Evolutionary conservation across 495 filamentous ascomycete species (phyloP).

Genomic region (Acidiella bohemica): DNA sequence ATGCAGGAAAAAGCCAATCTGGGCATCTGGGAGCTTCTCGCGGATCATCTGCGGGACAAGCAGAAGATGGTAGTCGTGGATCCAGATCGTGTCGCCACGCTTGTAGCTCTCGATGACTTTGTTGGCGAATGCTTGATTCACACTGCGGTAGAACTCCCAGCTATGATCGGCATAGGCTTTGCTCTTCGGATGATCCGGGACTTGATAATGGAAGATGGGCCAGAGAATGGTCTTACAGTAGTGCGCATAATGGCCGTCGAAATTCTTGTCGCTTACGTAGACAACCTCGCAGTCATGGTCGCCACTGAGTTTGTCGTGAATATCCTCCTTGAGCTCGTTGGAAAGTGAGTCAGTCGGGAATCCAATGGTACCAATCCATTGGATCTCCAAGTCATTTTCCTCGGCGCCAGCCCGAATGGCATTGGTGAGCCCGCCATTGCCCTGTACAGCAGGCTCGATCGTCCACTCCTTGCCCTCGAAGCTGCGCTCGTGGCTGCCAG

Average conservation of each 20-base stretch:
- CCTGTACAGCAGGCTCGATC: conserved; percentile 72
- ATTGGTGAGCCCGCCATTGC: conserved; percentile 81
- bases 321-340: conserved; percentile 57
- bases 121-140: conserved; percentile 84
- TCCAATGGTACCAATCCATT: conserved; percentile 82
- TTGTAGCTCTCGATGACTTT: conserved; percentile 67
- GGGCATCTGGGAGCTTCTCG: conserved; percentile 69
- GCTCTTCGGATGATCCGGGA: conserved; percentile 90
- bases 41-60: conserved; percentile 87
- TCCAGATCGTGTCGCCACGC: conserved; percentile 77
- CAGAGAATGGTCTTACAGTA: conserved; percentile 59
- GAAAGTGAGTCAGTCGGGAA: conserved; percentile 78
- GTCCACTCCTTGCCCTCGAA: conserved; percentile 62
- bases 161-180: conserved; percentile 95
- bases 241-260: conserved; percentile 83
- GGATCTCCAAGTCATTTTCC: conserved; percentile 46
- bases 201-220: conserved; percentile 78
- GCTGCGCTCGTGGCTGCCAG: conserved; percentile 39
- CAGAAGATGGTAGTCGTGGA: conserved; percentile 87
- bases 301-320: conserved; percentile 60
- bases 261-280: conserved; percentile 73
- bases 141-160: conserved; percentile 80
- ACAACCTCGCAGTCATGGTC: conserved; percentile 72
- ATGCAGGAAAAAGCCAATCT: conserved; percentile 91
- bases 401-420: conserved; percentile 64